These are phyloP conservation scores for Harrya chromipes DNA, from an alignment of 768 basidiomycete genomes.

Conservation along the genomic window DNA sequence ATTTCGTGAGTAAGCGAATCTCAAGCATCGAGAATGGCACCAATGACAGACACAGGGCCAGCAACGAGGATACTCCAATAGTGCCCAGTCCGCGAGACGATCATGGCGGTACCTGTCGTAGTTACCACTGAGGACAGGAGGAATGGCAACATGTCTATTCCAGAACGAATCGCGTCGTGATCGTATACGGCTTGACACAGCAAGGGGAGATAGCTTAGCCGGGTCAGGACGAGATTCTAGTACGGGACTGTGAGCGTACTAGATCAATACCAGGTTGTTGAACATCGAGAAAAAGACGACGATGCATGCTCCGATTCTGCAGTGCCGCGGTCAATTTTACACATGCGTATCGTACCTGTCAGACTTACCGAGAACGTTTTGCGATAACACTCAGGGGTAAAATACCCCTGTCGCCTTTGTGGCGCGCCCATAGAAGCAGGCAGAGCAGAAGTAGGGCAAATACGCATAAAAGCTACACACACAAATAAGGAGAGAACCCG, in stretches of 20 bases:
- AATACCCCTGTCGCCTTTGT: slow-evolving; percentile 9
- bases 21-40: neutral
- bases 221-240: neutral
- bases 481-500: neutral
- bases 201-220: slow-evolving; percentile 16
- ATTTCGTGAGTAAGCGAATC: neutral
- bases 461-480: slow-evolving; percentile 9
- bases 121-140: slow-evolving; percentile 12
- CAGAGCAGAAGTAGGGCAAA: slow-evolving; percentile 4
- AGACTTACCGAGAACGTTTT: slow-evolving; percentile 9
- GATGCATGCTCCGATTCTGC: slow-evolving; percentile 9
- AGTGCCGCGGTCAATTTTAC: neutral
- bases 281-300: slow-evolving; percentile 15
- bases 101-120: slow-evolving; percentile 2
- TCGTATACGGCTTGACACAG: slow-evolving; percentile 18
- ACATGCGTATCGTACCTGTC: neutral
- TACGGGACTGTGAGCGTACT: neutral
- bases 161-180: slow-evolving; percentile 20
- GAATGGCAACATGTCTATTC: slow-evolving; percentile 22
- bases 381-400: slow-evolving; percentile 7
- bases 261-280: slow-evolving; percentile 6
- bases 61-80: slow-evolving; percentile 14
- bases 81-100: slow-evolving; percentile 11
- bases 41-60: slow-evolving; percentile 11
- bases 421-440: slow-evolving; percentile 7